Evolutionary conservation across 2,329 filamentous ascomycete species (phyloP).

Genomic region (Claviceps humidiphila): DNA sequence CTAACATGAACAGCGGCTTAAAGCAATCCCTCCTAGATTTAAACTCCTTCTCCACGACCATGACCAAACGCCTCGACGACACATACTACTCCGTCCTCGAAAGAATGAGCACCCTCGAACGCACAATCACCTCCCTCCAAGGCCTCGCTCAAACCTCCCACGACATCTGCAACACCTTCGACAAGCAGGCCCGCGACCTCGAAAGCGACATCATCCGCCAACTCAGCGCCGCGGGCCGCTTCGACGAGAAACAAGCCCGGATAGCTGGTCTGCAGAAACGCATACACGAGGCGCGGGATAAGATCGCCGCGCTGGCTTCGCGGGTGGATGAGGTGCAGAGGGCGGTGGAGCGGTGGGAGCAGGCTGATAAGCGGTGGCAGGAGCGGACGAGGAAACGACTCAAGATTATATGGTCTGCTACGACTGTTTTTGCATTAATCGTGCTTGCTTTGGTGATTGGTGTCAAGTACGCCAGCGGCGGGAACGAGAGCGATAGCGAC

Average conservation of each 20-base stretch:
- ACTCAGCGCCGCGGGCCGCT: conserved; percentile 46
- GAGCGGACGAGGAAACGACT: conserved; percentile 51
- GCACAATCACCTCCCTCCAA: conserved; percentile 50
- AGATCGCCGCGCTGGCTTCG: conserved; percentile 44
- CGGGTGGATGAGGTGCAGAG: conserved; percentile 51
- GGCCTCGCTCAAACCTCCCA: conserved; percentile 51
- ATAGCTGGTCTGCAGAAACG: conserved; percentile 50
- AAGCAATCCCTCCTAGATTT: conserved; percentile 40
- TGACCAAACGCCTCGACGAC: conserved; percentile 55
- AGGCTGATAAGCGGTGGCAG: conserved; percentile 53
- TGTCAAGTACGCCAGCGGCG: conserved; percentile 12
- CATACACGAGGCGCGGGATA: conserved; percentile 45
- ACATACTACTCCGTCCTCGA: conserved; percentile 63
- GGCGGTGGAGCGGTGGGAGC: conserved; percentile 55
- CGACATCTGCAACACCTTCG: conserved; percentile 45
- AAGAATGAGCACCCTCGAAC: conserved; percentile 50
- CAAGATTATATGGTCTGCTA: conserved; percentile 49
- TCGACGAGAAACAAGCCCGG: conserved; percentile 49
- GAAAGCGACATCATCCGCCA: conserved; percentile 46
- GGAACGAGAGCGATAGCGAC: no score
- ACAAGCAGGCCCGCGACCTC: conserved; percentile 43
- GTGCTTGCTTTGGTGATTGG: conserved; percentile 30
- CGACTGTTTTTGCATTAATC: conserved; percentile 33
- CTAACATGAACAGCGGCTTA: conserved; percentile 28
- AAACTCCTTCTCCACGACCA: conserved; percentile 44